Evolutionary conservation across 164 flowering plant genomes (phyloP), one percentile per base, ranked within the genome.

Genomic region (Buxus sempervirens): DNA sequence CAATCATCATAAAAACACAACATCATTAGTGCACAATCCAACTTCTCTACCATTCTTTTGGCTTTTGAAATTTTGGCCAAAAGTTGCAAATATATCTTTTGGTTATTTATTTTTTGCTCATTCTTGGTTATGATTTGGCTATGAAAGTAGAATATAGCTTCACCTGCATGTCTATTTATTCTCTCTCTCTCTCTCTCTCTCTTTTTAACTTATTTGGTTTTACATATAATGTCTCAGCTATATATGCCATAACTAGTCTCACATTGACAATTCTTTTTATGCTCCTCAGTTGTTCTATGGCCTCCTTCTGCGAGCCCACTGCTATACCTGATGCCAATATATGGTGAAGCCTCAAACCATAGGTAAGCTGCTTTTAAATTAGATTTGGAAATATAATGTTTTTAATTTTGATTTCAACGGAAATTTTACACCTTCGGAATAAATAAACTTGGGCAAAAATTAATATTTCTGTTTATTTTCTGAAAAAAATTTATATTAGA

Each of bases 271-370:
- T 45, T 54, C 45, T 7, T 32, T 27, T 60, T 67, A 58, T 74
- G 54, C 38, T 45, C 75, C 27, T 27, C 91, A 96, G 98, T 96
- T 74, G 78, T 77, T 67, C 78, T 96, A 56, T 96, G 99, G 98
- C 95, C 97, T 18, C 99, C 99, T 70, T 91, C 99, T 66, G 93
- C 95, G 22, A 80, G 88, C 76, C 81, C 92, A 62, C 55, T 75
- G 62, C 65, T 96, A 65, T 93, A 96, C 70, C 96, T 92, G 53
- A 82, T 85, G 93, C 89, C 96, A 56, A 32, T 96, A 28, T 85
- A 93, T 75, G 95, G 98, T 22, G 97, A 96, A 73, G 90, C 99
- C 67, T 96, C 99, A 62, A 96, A 96, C 71, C 99, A 96, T 78
- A 96, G 99, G 99, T 91, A 79, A 71, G 74, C 55, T 65, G 27